Evolutionary conservation across 805 yeast genomes (phyloP).

Genomic region (Priceomyces carsonii): DNA sequence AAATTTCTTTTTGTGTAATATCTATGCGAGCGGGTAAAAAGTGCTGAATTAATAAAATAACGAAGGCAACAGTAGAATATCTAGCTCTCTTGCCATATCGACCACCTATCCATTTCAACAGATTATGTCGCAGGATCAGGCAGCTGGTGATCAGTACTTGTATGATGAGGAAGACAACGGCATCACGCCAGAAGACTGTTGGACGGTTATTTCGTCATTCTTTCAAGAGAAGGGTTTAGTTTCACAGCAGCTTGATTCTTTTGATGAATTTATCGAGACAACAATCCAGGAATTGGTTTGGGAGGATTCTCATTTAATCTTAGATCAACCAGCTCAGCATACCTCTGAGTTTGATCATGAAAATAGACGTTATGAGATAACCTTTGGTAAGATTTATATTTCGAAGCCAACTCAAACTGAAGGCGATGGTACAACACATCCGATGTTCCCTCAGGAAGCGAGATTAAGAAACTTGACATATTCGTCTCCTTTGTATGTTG

Average conservation of each 20-base stretch:
- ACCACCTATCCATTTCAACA: conserved; percentile 5
- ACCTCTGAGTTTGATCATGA: conserved; percentile 86
- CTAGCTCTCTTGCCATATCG: conserved; percentile 2
- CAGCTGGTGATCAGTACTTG: conserved; percentile 61
- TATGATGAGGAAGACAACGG: conserved; percentile 62
- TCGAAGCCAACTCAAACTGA: conserved; percentile 98
- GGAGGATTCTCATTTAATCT: conserved; percentile 90
- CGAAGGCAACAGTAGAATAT: conserved; percentile 8
- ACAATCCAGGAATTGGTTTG: conserved; percentile 95
- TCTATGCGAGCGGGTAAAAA: conserved; percentile 6
- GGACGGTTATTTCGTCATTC: conserved; percentile 96
- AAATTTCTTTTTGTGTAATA: conserved; percentile 15
- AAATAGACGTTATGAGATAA: conserved; percentile 90
- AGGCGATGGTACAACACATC: conserved; percentile 99
- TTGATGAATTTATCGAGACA: conserved; percentile 95
- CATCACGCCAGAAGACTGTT: conserved; percentile 97
- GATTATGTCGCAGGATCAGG: conserved; percentile 13
- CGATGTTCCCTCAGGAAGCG: conserved; percentile 98
- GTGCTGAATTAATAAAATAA: conserved; percentile 7
- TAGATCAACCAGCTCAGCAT: conserved; percentile 98
- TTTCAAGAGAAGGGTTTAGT: conserved; percentile 96
- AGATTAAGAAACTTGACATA: conserved; percentile 94
- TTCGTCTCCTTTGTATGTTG: conserved; percentile 94
- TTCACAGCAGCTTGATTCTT: conserved; percentile 96
- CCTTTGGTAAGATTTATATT: conserved; percentile 95